Conservation (phyloP, 495 filamentous ascomycete genomes). For the Zalerion maritima region DNA sequence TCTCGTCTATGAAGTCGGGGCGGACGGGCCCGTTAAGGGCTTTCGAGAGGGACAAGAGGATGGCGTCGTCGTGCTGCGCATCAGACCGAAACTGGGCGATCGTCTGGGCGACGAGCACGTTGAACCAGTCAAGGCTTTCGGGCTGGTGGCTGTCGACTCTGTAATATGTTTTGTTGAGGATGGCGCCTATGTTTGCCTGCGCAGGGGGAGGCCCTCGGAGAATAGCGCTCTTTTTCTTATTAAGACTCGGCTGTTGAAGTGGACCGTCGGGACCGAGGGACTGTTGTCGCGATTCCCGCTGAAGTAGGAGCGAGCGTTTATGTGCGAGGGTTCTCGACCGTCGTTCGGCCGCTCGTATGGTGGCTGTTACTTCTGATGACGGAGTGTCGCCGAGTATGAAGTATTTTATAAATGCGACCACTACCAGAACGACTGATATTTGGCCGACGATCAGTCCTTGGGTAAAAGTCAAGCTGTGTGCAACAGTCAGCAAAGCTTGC, state of each 20-base stretch:
- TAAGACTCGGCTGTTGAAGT: slow-evolving; percentile 29
- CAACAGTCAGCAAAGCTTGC: too few species aligned
- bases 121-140: slow-evolving; percentile 99
- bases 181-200: slow-evolving; percentile 62
- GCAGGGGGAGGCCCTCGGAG: slow-evolving; percentile 49
- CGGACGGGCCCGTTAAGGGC: slow-evolving; percentile 73
- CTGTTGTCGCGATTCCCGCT: slow-evolving; percentile 30
- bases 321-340: slow-evolving; percentile 47
- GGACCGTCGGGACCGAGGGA: slow-evolving; percentile 1
- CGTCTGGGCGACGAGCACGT: slow-evolving; percentile 91
- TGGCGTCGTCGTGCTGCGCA: slow-evolving; percentile 77
- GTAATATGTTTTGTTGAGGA: slow-evolving; percentile 94
- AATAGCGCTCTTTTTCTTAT: slow-evolving; percentile 62
- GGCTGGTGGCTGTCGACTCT: slow-evolving; percentile 91
- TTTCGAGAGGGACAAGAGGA: slow-evolving; percentile 82
- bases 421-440: slow-evolving; percentile 73
- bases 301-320: slow-evolving; percentile 49
- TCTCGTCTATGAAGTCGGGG: slow-evolving; percentile 84
- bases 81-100: slow-evolving; percentile 90
- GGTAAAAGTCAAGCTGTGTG: slow-evolving; percentile 74
- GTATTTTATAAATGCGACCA: slow-evolving; percentile 96
- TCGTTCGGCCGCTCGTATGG: slow-evolving; percentile 53
- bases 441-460: slow-evolving; percentile 91
- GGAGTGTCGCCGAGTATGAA: slow-evolving; percentile 97
- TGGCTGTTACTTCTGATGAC: slow-evolving; percentile 56